These are phyloP conservation scores for Phytophthora citrophthora DNA, from an alignment of 352 stramenopile species.

Conservation along the genomic window DNA sequence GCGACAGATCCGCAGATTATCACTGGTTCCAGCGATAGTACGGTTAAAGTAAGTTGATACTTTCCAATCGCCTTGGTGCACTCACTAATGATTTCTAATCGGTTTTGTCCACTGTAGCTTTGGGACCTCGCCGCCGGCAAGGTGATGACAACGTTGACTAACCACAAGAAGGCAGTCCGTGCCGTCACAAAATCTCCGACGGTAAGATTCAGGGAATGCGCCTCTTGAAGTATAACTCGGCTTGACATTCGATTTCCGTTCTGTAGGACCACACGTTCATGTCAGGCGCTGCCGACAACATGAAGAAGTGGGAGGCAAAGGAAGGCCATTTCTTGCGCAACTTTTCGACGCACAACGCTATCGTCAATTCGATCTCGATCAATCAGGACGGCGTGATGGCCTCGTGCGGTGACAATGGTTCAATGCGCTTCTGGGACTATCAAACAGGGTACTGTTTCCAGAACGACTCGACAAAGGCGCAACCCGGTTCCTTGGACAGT, in stretches of 20 bases:
- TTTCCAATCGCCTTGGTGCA: neutral
- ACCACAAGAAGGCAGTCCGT: constrained; percentile 99
- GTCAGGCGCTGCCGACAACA: constrained; percentile 96
- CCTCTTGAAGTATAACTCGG: too few species aligned
- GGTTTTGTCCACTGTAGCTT: constrained; percentile 53
- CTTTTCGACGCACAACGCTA: constrained; percentile 97
- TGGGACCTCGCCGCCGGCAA: constrained; percentile 99
- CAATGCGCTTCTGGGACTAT: constrained; percentile 99
- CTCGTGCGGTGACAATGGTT: constrained; percentile 97
- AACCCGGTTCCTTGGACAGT: constrained; percentile 96
- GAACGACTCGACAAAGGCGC: constrained; percentile 92
- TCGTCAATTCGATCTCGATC: constrained; percentile 98
- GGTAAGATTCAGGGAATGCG: constrained; percentile 33
- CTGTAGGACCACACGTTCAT: constrained; percentile 96
- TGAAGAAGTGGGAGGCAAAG: constrained; percentile 99
- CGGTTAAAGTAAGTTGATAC: constrained; percentile 83
- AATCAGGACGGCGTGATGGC: constrained; percentile 98
- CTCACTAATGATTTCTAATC: constrained; percentile 5
- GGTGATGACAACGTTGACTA: constrained; percentile 98
- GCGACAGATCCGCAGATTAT: constrained; percentile 96
- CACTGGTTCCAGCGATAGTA: constrained; percentile 93
- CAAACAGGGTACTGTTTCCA: constrained; percentile 98
- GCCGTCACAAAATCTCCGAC: constrained; percentile 90
- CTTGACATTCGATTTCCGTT: neutral
- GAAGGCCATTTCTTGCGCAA: constrained; percentile 97